phyloP scores from a whole-genome alignment of 441 rosid species.

The Omphalea diandra region DNA sequence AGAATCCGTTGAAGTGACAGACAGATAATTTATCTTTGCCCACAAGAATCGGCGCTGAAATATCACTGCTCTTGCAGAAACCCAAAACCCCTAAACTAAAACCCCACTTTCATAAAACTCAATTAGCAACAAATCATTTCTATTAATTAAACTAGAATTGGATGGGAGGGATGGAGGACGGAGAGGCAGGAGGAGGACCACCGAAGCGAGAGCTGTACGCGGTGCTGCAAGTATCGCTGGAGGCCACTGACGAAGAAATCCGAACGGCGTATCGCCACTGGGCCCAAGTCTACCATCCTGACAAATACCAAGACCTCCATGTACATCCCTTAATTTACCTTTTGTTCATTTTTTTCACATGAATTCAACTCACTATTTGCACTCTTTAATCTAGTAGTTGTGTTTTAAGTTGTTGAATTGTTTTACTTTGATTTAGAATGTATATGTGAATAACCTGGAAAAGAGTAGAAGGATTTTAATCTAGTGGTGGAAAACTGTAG shows the following conservation, averaged over 20 bases:
- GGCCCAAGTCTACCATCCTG: conserved; percentile 99
- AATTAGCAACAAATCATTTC: not conserved
- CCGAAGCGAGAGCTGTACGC: conserved; percentile 82
- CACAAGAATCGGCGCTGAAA: not conserved
- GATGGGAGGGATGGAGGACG: conserved; percentile 8
- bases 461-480: not conserved
- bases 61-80: not conserved
- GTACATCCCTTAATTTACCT: conserved; percentile 27
- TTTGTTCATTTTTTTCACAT: not conserved
- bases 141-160: not conserved
- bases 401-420: not conserved
- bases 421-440: not conserved
- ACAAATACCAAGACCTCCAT: conserved; percentile 73
- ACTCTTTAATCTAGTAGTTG: too few species aligned
- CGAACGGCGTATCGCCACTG: conserved; percentile 86
- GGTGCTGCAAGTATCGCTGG: conserved; percentile 79
- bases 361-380: not conserved
- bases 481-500: too few species aligned
- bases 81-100: not conserved
- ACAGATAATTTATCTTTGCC: not conserved
- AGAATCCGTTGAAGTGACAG: too few species aligned
- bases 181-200: conserved; percentile 39
- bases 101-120: not conserved
- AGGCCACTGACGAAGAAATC: conserved; percentile 90
- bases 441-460: not conserved